These are phyloP conservation scores for Henckelia pumila DNA, from an alignment of 257 asterid species.

Conservation along the genomic window DNA sequence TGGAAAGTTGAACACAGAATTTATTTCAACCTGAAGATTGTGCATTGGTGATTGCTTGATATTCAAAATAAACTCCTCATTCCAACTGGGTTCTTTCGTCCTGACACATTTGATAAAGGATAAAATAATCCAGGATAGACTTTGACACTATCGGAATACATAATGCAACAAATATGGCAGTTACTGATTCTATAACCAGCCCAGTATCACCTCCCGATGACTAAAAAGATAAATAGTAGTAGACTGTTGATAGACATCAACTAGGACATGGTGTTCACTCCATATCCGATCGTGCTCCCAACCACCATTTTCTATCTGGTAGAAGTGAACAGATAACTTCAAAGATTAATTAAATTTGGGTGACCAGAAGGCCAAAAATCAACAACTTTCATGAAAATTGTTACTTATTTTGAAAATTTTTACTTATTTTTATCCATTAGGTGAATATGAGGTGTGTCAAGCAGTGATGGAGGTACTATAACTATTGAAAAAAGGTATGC, in stretches of 20 bases:
- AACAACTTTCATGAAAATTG: not conserved
- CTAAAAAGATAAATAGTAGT: not conserved
- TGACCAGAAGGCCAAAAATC: not conserved
- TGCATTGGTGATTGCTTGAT: slow-evolving; percentile 69
- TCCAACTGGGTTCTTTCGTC: slow-evolving; percentile 95
- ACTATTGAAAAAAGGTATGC: slow-evolving; percentile 2
- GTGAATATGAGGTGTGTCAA: not conserved
- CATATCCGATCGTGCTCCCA: slow-evolving; percentile 6
- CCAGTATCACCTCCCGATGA: not conserved
- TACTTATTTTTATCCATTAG: not conserved
- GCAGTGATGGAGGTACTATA: not conserved
- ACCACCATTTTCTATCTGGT: not conserved
- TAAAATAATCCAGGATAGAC: slow-evolving; percentile 3
- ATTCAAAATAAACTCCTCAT: slow-evolving; percentile 87
- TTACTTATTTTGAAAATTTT: too few species aligned
- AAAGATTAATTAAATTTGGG: not conserved
- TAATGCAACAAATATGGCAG: not conserved
- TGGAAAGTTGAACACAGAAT: slow-evolving; percentile 4
- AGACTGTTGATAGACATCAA: not conserved
- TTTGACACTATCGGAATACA: not conserved
- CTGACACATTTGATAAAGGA: slow-evolving; percentile 44
- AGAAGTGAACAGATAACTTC: not conserved
- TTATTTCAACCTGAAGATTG: slow-evolving; percentile 71
- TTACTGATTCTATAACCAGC: not conserved
- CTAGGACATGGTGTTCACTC: not conserved